phyloP scores from a whole-genome alignment of 75 land plant species.

The Cunninghamia lanceolata region DNA sequence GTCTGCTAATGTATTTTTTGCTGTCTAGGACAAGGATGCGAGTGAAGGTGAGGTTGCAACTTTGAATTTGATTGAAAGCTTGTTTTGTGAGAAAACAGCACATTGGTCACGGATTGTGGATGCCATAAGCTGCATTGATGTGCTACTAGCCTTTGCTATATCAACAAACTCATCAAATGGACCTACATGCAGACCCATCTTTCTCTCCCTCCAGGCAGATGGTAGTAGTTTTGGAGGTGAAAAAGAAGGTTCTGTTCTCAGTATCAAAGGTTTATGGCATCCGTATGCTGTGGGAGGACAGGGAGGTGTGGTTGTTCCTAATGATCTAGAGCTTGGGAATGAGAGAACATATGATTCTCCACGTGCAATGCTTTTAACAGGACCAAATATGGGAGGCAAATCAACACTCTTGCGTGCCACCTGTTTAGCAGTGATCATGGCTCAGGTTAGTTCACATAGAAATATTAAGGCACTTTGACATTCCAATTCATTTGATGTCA shows the following conservation, averaged over 20 bases:
- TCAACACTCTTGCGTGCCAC: conserved; percentile 90
- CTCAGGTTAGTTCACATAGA: conserved; percentile 60
- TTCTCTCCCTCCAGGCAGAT: conserved; percentile 26
- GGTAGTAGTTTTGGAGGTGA: conserved; percentile 3
- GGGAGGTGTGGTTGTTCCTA: conserved; percentile 60
- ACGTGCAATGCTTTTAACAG: conserved; percentile 81
- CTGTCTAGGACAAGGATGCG: conserved; percentile 35
- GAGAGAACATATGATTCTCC: conserved; percentile 22
- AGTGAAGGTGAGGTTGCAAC: conserved; percentile 61
- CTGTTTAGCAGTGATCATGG: conserved; percentile 80
- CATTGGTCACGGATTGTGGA: conserved; percentile 60
- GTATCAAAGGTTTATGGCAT: conserved; percentile 90
- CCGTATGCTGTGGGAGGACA: conserved; percentile 73
- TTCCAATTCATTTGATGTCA: not conserved
- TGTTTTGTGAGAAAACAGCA: conserved; percentile 47
- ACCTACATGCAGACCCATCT: conserved; percentile 62
- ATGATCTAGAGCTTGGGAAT: conserved; percentile 72
- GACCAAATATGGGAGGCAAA: conserved; percentile 99
- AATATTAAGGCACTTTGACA: not conserved
- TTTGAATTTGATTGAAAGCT: conserved; percentile 46
- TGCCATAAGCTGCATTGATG: conserved; percentile 66
- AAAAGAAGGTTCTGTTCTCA: conserved; percentile 43
- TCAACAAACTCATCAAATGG: conserved; percentile 42
- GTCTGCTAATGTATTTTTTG: not conserved
- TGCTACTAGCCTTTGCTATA: conserved; percentile 75